Base-by-base conservation (phyloP, 345 rosid genomes). In the Eucalyptus cladocalyx region DNA sequence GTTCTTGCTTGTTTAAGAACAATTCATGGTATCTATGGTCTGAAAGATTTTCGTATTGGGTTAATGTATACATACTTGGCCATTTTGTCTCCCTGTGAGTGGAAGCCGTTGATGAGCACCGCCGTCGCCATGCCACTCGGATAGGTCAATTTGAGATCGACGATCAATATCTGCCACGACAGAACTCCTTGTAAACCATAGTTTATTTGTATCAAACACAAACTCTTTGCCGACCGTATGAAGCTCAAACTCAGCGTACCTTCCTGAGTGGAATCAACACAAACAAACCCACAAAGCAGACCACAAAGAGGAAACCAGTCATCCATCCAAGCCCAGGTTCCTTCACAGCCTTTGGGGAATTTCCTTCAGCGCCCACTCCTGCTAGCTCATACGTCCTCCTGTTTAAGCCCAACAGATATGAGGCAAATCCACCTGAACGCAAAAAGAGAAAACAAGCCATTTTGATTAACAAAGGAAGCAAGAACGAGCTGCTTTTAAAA, bases 241-340 rank as follows among this genome's bases (percentile, higher is more conserved):
- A 89, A 48, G 32, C 54, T 58, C 43, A 34, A 17, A 30, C 48
- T 11, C 21, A 60, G 37, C 4, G 18, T 90, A 94, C 98, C 96
- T 97, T 97, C 87, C 99, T 92, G 80, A 97, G 97, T 88, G 99
- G 99, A 90, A 97, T 97, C 87, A 97, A 90, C 87, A 95, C 99
- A 81, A 97, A 97, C 87, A 97, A 98, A 54, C 99, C 99, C 48
- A 97, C 95, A 93, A 96, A 97, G 93, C 99, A 97, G 87, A 96
- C 99, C 24, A 92, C 91, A 85, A 94, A 97, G 87, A 97, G 98
- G 92, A 89, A 97, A 88, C 94, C 95, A 89, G 93, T 94, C 99
- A 97, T 97, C 99, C 99, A 97, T 83, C 98, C 99, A 85, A 97
- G 90, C 16, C 93, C 99, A 56, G 99, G 99, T 49, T 97, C 97